phyloP scores from a whole-genome alignment of 2,329 filamentous ascomycete genomes.

The Pestalotiopsis sp. region DNA sequence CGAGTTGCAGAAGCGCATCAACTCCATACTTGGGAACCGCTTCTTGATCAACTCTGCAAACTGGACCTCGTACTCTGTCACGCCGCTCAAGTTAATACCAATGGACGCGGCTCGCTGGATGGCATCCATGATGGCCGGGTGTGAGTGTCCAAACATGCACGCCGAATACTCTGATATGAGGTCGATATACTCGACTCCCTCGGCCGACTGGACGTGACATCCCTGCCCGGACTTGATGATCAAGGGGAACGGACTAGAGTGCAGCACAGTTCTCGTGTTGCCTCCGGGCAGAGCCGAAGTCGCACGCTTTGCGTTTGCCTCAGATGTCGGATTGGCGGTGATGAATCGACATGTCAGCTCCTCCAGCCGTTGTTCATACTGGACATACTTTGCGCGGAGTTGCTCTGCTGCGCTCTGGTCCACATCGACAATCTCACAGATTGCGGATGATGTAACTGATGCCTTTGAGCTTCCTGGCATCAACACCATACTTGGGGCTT shows the following conservation, averaged over 20 bases:
- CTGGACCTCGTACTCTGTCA: conserved; percentile 49
- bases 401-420: neutral
- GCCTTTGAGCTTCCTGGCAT: neutral
- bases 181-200: conserved; percentile 44
- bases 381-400: neutral
- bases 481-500: neutral
- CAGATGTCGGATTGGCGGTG: neutral
- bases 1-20: conserved; percentile 63
- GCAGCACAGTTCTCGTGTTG: conserved; percentile 29
- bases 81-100: conserved; percentile 57
- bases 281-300: conserved; percentile 23
- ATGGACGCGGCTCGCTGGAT: conserved; percentile 41
- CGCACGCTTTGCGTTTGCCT: neutral
- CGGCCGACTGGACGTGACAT: conserved; percentile 35
- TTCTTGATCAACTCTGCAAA: conserved; percentile 52
- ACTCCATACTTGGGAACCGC: conserved; percentile 52
- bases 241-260: conserved; percentile 44
- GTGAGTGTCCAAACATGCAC: conserved; percentile 65
- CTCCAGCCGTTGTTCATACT: neutral
- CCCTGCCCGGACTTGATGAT: conserved; percentile 37
- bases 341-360: neutral
- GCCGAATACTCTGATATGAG: conserved; percentile 65
- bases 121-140: conserved; percentile 51
- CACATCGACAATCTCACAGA: neutral
- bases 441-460: neutral